phyloP scores from a whole-genome alignment of 306 rosid genomes.

The Coriaria nepalensis region DNA sequence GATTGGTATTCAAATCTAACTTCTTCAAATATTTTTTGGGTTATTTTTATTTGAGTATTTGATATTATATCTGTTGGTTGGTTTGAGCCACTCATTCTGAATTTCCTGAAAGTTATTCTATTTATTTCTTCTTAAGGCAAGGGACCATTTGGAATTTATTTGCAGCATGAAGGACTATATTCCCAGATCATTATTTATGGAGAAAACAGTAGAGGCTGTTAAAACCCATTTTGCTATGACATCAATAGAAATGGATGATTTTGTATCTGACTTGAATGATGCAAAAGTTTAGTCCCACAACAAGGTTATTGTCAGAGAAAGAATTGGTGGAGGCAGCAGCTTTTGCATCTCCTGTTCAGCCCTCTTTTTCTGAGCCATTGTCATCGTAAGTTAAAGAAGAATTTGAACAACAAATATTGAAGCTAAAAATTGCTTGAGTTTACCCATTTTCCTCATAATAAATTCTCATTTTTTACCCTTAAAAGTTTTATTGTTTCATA shows the following conservation, averaged over 20 bases:
- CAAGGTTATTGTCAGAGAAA: slow-evolving; percentile 38
- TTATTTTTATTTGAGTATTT: too few species aligned
- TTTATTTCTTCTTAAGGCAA: slow-evolving; percentile 35
- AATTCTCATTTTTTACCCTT: too few species aligned
- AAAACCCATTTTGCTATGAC: slow-evolving; percentile 30
- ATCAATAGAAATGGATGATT: slow-evolving; percentile 19
- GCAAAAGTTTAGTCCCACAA: slow-evolving; percentile 37
- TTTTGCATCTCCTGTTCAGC: slow-evolving; percentile 7
- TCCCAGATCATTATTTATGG: slow-evolving; percentile 52
- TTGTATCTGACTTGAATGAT: slow-evolving; percentile 18
- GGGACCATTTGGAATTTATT: slow-evolving; percentile 58
- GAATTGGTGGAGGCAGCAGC: slow-evolving; percentile 43
- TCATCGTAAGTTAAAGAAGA: neutral
- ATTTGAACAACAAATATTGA: too few species aligned
- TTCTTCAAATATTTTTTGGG: neutral
- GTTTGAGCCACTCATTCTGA: too few species aligned
- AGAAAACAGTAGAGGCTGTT: slow-evolving; percentile 41
- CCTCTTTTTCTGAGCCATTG: slow-evolving; percentile 2
- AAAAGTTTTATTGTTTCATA: too few species aligned
- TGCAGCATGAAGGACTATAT: slow-evolving; percentile 65
- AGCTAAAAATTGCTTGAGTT: too few species aligned
- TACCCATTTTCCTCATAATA: too few species aligned
- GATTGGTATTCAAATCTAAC: slow-evolving; percentile 38
- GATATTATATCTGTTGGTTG: too few species aligned
- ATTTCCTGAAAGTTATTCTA: neutral